Conservation (phyloP, 768 basidiomycete species). For the Phaeolepiota aurea region DNA sequence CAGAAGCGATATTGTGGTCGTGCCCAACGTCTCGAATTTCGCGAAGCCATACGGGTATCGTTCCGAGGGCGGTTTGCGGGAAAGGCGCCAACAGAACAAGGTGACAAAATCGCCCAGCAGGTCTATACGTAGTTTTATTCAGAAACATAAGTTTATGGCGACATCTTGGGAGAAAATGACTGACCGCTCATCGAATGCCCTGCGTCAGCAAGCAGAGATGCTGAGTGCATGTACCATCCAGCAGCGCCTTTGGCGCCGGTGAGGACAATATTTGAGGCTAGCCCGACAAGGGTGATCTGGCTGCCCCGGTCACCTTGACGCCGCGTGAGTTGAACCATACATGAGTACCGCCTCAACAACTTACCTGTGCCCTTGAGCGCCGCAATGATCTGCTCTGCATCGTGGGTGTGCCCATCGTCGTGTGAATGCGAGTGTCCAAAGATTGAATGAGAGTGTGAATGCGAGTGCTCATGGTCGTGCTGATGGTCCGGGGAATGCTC, state of each 20-base stretch:
- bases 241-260: conserved; percentile 82
- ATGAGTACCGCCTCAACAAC: conserved; percentile 11
- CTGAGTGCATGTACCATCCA: conserved; percentile 86
- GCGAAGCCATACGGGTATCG: conserved; percentile 84
- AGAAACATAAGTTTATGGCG: conserved; percentile 7
- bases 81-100: conserved; percentile 81
- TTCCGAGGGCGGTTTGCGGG: conserved; percentile 70
- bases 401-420: conserved; percentile 46
- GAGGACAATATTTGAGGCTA: conserved; percentile 74
- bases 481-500: conserved; percentile 25
- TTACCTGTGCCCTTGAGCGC: conserved; percentile 59
- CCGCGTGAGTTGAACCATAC: background rate
- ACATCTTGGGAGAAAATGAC: conserved; percentile 16
- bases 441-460: conserved; percentile 37
- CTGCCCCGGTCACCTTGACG: conserved; percentile 69
- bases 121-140: too few species aligned
- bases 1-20: conserved; percentile 81
- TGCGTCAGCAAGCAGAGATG: conserved; percentile 86
- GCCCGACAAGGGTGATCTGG: conserved; percentile 77
- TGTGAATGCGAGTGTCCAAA: conserved; percentile 64
- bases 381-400: conserved; percentile 60
- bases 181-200: conserved; percentile 84
- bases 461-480: conserved; percentile 42
- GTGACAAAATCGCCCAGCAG: conserved; percentile 88
- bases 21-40: conserved; percentile 94